These are phyloP conservation scores for Azolla pinnata DNA, from an alignment of 75 land plant genomes.

Conservation along the genomic window DNA sequence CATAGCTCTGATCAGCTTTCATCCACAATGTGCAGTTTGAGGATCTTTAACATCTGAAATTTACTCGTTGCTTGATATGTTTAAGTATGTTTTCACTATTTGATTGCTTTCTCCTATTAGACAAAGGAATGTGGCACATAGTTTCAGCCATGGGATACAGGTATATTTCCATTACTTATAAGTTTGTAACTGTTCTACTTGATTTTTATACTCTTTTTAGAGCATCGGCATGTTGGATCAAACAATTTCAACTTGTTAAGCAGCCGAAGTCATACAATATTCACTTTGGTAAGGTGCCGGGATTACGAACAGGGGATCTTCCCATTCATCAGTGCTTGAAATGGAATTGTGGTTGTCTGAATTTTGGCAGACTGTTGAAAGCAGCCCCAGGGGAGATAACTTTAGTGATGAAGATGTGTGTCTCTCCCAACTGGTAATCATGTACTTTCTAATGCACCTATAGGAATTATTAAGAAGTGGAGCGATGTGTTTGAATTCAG, in stretches of 20 bases:
- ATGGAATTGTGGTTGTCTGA: not conserved
- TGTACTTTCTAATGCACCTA: constrained; percentile 45
- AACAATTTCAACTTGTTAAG: constrained; percentile 80
- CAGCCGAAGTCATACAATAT: constrained; percentile 88
- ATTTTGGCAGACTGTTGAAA: constrained; percentile 63
- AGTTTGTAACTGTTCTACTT: not conserved
- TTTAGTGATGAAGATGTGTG: constrained; percentile 73
- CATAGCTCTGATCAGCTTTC: too few relatives aligned
- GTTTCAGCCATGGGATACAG: too few relatives aligned
- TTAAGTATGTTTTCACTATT: too few relatives aligned
- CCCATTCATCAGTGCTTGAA: not conserved
- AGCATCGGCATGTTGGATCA: constrained; percentile 92
- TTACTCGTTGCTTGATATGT: too few relatives aligned
- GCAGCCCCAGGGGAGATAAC: constrained; percentile 50
- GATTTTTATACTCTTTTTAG: constrained; percentile 22
- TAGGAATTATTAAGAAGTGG: constrained; percentile 72
- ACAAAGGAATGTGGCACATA: too few relatives aligned
- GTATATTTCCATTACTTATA: not conserved
- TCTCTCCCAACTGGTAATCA: constrained; percentile 86
- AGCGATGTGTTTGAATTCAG: not conserved
- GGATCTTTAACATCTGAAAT: too few relatives aligned
- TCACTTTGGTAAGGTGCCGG: constrained; percentile 64
- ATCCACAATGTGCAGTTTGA: too few relatives aligned
- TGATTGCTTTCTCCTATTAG: too few relatives aligned
- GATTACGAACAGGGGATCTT: not conserved